A percentile compares a stretch with the other conserved stretches of the same genome.
These are phyloP conservation scores for Cucurbita maxima DNA, from an alignment of 306 rosid genomes.

Conservation along the genomic window DNA sequence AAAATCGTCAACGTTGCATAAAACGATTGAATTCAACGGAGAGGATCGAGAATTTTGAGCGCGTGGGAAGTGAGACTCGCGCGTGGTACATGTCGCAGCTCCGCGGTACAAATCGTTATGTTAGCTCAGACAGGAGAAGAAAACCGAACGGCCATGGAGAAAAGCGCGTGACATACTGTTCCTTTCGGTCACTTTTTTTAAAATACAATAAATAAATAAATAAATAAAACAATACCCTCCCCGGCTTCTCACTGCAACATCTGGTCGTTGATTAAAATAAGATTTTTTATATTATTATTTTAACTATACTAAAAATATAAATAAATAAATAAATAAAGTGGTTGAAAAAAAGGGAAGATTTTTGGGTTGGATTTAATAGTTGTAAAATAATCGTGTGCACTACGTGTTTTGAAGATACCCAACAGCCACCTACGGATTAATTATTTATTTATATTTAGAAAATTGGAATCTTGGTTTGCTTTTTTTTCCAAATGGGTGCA, in stretches of 20 bases:
- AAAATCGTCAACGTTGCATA: neutral
- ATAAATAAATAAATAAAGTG: neutral
- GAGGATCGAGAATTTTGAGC: neutral
- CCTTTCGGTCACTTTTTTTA: neutral
- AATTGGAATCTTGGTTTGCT: neutral
- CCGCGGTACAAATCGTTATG: neutral
- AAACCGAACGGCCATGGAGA: neutral
- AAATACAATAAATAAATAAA: neutral
- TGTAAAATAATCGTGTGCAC: neutral
- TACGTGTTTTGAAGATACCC: constrained; percentile 9
- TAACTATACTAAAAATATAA: neutral
- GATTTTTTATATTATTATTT: neutral
- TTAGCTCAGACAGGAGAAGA: neutral
- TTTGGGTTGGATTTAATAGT: neutral
- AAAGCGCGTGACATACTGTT: constrained; percentile 4
- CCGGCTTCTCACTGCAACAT: neutral
- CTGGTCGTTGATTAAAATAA: neutral
- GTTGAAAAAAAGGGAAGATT: neutral
- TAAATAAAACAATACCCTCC: neutral
- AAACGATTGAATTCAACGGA: neutral
- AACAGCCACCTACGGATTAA: neutral
- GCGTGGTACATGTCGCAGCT: neutral
- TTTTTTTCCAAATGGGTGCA: neutral
- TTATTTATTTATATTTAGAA: neutral
- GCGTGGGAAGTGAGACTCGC: neutral